Conservation (phyloP, 164 flowering plant genomes). For the Chimonanthus salicifolius region DNA sequence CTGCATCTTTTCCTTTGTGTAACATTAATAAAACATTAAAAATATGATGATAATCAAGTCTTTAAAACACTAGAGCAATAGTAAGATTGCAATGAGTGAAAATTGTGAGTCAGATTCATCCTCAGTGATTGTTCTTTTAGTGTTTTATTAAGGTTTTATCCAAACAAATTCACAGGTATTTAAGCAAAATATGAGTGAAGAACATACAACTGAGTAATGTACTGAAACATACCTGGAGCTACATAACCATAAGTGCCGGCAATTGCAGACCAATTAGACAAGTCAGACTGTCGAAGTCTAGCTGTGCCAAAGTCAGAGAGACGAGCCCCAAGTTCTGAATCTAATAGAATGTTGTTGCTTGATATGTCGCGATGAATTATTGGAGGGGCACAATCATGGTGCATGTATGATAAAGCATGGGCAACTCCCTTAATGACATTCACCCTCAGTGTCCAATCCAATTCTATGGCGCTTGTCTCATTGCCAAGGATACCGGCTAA, state of each 20-base stretch:
- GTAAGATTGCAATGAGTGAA: too few relatives aligned
- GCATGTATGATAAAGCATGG: background rate
- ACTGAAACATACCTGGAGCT: background rate
- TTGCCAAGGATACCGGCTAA: background rate
- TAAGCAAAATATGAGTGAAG: too few relatives aligned
- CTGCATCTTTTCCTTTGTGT: too few relatives aligned
- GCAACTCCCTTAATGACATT: background rate
- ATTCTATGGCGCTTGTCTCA: background rate
- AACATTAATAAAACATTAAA: too few relatives aligned
- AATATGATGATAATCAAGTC: too few relatives aligned
- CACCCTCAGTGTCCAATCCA: background rate
- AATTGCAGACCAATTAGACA: background rate
- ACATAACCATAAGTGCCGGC: background rate
- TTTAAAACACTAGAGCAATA: too few relatives aligned
- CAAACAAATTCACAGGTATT: too few relatives aligned
- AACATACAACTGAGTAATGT: too few relatives aligned
- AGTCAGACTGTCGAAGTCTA: background rate
- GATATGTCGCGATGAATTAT: slow-evolving; percentile 1
- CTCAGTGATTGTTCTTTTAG: too few relatives aligned
- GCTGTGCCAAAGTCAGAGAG: slow-evolving; percentile 3
- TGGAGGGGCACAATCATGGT: background rate
- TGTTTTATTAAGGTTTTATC: too few relatives aligned
- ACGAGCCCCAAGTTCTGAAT: background rate
- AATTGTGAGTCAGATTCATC: background rate
- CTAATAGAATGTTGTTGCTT: slow-evolving; percentile 3